Evolutionary conservation across 495 filamentous ascomycete species (phyloP), one percentile per base, ranked within the genome.

Genomic region (Talaromyces stipitatus): DNA sequence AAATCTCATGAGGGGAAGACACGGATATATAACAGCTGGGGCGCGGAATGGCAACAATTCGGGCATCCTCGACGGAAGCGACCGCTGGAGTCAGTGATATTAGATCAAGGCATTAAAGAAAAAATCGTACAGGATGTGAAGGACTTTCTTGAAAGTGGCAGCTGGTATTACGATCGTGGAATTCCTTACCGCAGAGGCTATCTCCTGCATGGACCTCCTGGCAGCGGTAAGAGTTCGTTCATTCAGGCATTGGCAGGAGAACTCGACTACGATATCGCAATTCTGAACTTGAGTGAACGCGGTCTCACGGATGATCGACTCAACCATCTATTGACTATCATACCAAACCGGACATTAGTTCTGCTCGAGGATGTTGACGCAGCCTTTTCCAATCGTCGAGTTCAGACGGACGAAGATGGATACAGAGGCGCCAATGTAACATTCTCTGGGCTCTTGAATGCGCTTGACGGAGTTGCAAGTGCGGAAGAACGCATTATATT

Each of bases 161-260:
- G 85, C 38, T 98, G 94, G 94, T 98, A 98, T 62, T 81, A 91
- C 26, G 90, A 97, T 64, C 86, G 94, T 6, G 94, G 94, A 6
- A 95, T 98, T 61, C 94, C 94, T 1, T 98, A 97, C 60, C 85
- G 94, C 29, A 79, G 94, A 20, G 94, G 94, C 1, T 98, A 97
- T 69, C 78, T 98, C 36, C 80, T 98, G 4, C 92, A 96, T 65
- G 94, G 94, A 0, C 92, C 92, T 2, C 95, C 94, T 0, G 94
- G 94, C 2, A 95, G 89, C 14, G 94, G 94, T 20, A 98, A 98
- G 70, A 96, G 86, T 61, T 95, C 89, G 2, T 97, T 98, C 67
- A 95, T 97, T 50, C 92, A 96, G 72, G 92, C 95, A 2, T 74
- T 98, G 27, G 94, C 94, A 1, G 95, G 91, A 11, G 84, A 92